A percentile compares a stretch with the other conserved stretches of the same genome.
Conservation (phyloP, 306 rosid species). For the Quercus aquifolioides region DNA sequence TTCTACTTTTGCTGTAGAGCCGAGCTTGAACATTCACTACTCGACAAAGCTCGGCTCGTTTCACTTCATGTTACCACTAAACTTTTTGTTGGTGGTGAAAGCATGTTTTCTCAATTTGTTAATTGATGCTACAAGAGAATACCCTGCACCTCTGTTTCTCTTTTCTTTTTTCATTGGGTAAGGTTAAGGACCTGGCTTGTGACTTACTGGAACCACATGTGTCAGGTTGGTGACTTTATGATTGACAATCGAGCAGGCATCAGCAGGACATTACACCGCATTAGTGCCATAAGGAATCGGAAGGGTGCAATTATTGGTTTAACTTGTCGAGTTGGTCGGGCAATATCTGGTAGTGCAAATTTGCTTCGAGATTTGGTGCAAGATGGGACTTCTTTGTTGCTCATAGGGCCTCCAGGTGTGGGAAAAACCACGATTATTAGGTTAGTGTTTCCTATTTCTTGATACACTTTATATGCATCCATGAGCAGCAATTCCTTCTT, state of each 20-base stretch:
- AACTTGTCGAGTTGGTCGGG: constrained; percentile 95
- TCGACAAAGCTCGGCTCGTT: too few species aligned
- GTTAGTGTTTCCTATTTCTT: constrained; percentile 35
- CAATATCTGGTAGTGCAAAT: constrained; percentile 79
- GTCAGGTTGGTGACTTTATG: constrained; percentile 93
- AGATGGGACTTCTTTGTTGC: constrained; percentile 87
- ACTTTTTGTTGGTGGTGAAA: neutral
- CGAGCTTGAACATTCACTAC: too few species aligned
- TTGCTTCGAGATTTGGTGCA: constrained; percentile 82
- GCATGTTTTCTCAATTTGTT: neutral
- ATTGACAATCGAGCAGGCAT: constrained; percentile 93
- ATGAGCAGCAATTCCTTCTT: neutral
- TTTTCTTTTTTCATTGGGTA: constrained; percentile 1
- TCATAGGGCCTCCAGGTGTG: constrained; percentile 97
- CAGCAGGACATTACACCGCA: constrained; percentile 89
- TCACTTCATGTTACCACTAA: neutral
- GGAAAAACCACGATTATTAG: constrained; percentile 95
- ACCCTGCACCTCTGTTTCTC: neutral
- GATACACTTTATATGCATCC: constrained; percentile 6
- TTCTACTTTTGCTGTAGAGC: too few species aligned
- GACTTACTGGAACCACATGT: constrained; percentile 21
- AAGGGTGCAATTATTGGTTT: constrained; percentile 86
- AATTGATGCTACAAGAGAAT: neutral
- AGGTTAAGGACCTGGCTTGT: constrained; percentile 6
- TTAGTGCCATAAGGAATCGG: constrained; percentile 91